Base-by-base conservation (phyloP, 345 rosid species). In the Raphanus sativus region DNA sequence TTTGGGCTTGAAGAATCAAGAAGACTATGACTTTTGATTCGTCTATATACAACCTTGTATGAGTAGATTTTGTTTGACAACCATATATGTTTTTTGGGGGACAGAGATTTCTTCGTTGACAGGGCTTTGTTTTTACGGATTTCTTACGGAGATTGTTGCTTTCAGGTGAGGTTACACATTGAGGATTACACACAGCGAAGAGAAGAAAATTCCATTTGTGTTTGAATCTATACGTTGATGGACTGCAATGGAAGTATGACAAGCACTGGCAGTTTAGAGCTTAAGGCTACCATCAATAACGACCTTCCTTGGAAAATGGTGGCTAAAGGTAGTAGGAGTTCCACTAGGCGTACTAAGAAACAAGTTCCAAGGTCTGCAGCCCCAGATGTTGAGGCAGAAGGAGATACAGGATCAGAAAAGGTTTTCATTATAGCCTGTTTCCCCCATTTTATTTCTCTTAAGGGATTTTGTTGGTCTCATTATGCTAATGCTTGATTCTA, bases 221-320 rank as follows among this genome's bases (percentile, higher is more conserved):
- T 17, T 17, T 30, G 24, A 30, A 7, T 36, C 65, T 62, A 21
- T 21, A 33, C n/a, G 32, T 83, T 75, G 82, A 78, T 80, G 84
- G 58, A 81, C 65, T 79, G 72, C 67, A 64, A 38, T 69, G 36
- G 38, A 48, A 80, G 82, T 78, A 83, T 79, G 90, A 81, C 79
- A 83, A 81, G 88, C 81, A 80, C 81, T 28, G 80, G 73, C 13
- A 83, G 83, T 52, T 59, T 81, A 71, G 90, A 87, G 79, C 83
- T 81, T 24, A 82, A 80, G 30, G 74, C 73, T 42, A 82, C 78
- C 42, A 70, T 86, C 77, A 73, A 83, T 84, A 77, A 89, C 17
- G 78, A 77, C 36, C 84, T 84, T 75, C 84, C 89, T 36, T 89
- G 93, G 91, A 87, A 87, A 79, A 62, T 54, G 10, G 86, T 80